Evolutionary conservation across 225 moss, liverwort and hornwort genomes (phyloP).

Genomic region (Marchantia paleacea): DNA sequence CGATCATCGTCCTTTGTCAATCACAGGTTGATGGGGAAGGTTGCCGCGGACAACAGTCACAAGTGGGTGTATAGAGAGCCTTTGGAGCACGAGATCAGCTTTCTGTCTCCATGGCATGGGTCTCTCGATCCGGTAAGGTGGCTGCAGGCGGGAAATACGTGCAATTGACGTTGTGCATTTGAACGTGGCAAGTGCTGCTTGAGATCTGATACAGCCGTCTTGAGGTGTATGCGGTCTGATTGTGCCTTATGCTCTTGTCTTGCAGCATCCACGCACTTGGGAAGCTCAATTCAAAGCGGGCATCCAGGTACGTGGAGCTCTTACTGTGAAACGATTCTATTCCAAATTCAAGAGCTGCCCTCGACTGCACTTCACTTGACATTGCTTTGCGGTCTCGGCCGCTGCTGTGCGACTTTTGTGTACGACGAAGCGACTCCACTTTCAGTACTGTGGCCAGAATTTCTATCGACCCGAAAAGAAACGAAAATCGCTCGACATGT

Average conservation of each 20-base stretch:
- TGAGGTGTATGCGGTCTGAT: background rate
- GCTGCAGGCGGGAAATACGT: background rate
- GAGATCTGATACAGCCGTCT: background rate
- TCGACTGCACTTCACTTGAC: background rate
- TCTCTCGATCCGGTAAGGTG: slow-evolving; percentile 69
- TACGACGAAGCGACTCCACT: too few relatives aligned
- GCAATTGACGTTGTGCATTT: background rate
- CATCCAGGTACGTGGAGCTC: slow-evolving; percentile 38
- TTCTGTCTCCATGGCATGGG: slow-evolving; percentile 69
- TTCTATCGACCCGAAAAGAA: too few relatives aligned
- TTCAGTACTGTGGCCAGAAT: background rate
- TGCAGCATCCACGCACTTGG: slow-evolving; percentile 55
- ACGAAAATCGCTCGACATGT: too few relatives aligned
- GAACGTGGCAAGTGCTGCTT: background rate
- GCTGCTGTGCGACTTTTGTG: background rate
- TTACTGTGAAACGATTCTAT: background rate
- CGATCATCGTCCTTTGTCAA: background rate
- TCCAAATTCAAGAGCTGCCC: background rate
- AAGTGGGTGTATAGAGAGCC: slow-evolving; percentile 86
- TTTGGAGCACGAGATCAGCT: slow-evolving; percentile 62
- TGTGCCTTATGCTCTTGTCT: background rate
- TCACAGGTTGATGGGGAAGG: slow-evolving; percentile 85
- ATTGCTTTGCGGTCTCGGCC: background rate
- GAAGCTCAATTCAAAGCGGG: slow-evolving; percentile 55
- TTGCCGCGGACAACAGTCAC: slow-evolving; percentile 84